Evolutionary conservation across 2,329 filamentous ascomycete genomes (phyloP).

Genomic region (Parastagonospora avenae): DNA sequence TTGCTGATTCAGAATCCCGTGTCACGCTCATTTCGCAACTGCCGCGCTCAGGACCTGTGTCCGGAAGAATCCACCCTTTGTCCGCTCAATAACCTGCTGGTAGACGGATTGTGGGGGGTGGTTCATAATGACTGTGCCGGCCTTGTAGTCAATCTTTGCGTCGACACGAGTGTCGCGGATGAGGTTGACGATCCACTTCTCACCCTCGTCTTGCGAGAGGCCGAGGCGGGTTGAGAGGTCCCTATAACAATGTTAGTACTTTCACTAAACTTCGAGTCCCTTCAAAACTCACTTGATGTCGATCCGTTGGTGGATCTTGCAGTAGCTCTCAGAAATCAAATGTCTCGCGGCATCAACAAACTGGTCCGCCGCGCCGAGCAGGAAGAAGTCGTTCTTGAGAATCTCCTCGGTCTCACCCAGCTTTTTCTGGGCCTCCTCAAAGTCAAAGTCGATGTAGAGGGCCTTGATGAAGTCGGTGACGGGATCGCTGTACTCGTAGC

Average conservation of each 20-base stretch:
- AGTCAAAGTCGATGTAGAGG: constrained; percentile 94
- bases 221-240: constrained; percentile 91
- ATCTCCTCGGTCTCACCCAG: constrained; percentile 88
- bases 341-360: constrained; percentile 96
- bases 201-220: constrained; percentile 89
- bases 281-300: constrained; percentile 75
- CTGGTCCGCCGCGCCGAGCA: constrained; percentile 78
- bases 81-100: constrained; percentile 98
- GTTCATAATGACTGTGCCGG: constrained; percentile 99
- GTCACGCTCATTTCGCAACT: constrained; percentile 52
- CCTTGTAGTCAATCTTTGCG: constrained; percentile 99
- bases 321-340: constrained; percentile 98
- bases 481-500: constrained; percentile 96
- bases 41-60: constrained; percentile 84
- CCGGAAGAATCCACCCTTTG: constrained; percentile 97
- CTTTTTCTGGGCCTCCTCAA: constrained; percentile 92
- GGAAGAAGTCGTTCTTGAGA: constrained; percentile 93
- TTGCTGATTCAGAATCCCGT: not conserved
- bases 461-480: constrained; percentile 96
- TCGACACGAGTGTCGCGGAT: constrained; percentile 97
- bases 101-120: constrained; percentile 98
- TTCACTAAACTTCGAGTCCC: not conserved
- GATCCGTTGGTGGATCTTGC: constrained; percentile 99
- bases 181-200: constrained; percentile 99
- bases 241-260: constrained; percentile 45